Conservation (phyloP, 1,284 basidiomycete species). For the Serendipita sp. region DNA sequence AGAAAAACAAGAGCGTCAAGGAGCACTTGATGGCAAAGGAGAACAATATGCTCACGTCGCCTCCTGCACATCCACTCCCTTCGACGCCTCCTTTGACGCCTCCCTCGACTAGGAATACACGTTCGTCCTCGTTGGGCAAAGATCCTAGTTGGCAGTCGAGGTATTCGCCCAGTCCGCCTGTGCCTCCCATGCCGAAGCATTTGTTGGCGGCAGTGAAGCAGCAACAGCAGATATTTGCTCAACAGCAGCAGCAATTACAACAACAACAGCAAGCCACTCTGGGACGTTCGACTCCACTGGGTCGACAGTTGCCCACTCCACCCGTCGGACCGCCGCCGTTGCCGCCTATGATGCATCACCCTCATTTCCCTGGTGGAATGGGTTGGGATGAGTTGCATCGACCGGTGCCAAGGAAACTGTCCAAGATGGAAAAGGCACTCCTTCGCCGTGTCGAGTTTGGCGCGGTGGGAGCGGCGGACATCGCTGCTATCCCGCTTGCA, state of each 20-base stretch:
- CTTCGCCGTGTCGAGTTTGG: slow-evolving; percentile 3
- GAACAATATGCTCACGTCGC: background rate
- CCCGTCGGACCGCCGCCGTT: background rate
- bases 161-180: background rate
- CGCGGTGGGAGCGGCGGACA: background rate
- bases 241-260: background rate
- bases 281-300: background rate
- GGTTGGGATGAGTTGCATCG: slow-evolving; percentile 3
- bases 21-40: background rate
- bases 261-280: background rate
- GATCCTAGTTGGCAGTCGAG: background rate
- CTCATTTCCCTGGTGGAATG: background rate
- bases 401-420: background rate
- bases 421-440: slow-evolving; percentile 4
- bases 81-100: background rate
- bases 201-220: background rate
- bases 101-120: background rate
- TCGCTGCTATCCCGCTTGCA: background rate
- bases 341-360: background rate
- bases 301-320: background rate
- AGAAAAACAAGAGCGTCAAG: background rate
- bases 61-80: background rate
- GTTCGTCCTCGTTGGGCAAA: background rate
- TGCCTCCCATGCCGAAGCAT: slow-evolving; percentile 1
- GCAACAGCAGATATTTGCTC: background rate